Base-by-base conservation (phyloP, 805 yeast species). In the Myxozyma sirexii region DNA sequence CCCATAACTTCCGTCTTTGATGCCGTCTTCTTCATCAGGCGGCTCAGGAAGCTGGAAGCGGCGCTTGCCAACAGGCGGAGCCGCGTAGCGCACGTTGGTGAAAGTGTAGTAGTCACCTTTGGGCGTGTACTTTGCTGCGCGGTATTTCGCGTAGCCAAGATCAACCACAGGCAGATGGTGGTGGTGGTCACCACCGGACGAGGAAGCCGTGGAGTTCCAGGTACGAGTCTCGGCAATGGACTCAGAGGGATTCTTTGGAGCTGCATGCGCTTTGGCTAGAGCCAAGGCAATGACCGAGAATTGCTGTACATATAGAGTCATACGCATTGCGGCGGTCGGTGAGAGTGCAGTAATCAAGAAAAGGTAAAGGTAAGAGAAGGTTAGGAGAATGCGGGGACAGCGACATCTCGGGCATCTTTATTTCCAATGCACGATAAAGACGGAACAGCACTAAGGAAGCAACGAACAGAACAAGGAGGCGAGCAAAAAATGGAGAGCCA, bases 1-100 rank as follows among this genome's bases (percentile, higher is more conserved):
- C 27, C 67, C 66, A n/a, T 27, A 17, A 15, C 46, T 24, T 12
- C 67, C 67, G 19, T 52, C 60, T 8, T 59, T 55, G 21, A 64
- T 24, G 26, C 54, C 66, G 23, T 35, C 50, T 39, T 41, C 49
- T 15, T 45, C 29, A 27, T 54, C 19, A 6, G 67, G 67, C 5
- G 59, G 44, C 50, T 56, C 44, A 10, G 67, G 67, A 3, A 19
- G 29, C 37, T 53, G 49, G 48, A 63, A 64, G 4, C 67, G 64
- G 4, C 41, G 64, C 17, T 26, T 21, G 5, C 62, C 64, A 13
- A 42, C 35, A 5, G 67, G 67, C 3, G 67, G 66, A 5, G 64
- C 62, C 3, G 67, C 67, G 50, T 57, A 64, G 15, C 66, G 60
- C 33, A 64, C 59, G 54, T 64, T 62, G 38, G 38, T 42, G 41